phyloP scores from a whole-genome alignment of 2,329 filamentous ascomycete species.

The Fusarium fracticaudum region DNA sequence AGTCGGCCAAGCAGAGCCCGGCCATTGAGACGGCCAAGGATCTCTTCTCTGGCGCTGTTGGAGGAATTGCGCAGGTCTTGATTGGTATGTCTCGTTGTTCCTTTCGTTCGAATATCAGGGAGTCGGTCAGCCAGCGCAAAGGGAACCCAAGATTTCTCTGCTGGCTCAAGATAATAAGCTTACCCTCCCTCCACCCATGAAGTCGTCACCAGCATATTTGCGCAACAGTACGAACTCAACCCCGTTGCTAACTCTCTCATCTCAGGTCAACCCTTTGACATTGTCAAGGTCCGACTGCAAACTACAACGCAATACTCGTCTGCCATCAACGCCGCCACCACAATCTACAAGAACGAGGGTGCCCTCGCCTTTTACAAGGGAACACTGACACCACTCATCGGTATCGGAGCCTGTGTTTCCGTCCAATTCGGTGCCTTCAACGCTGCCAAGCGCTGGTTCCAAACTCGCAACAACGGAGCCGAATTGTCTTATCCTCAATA shows the following conservation, averaged over 20 bases:
- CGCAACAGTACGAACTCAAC: not conserved
- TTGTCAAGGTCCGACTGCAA: constrained; percentile 96
- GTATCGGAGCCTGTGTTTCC: constrained; percentile 97
- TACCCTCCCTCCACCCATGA: constrained; percentile 21
- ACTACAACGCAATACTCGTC: constrained; percentile 84
- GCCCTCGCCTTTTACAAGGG: constrained; percentile 97
- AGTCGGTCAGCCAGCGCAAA: not conserved
- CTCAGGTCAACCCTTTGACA: constrained; percentile 81
- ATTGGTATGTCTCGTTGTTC: constrained; percentile 67
- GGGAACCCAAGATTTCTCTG: too few relatives aligned
- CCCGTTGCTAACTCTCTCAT: constrained; percentile 6
- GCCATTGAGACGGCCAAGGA: constrained; percentile 80
- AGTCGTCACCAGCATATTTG: not conserved
- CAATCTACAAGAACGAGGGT: constrained; percentile 90
- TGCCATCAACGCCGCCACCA: constrained; percentile 80
- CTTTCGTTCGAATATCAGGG: not conserved
- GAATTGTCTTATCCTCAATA: constrained; percentile 84
- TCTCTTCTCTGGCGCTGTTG: constrained; percentile 87
- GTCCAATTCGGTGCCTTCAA: constrained; percentile 99
- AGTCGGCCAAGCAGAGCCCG: constrained; percentile 46
- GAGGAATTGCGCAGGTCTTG: constrained; percentile 92
- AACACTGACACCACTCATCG: constrained; percentile 91
- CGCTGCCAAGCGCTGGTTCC: constrained; percentile 86
- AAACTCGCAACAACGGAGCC: constrained; percentile 72
- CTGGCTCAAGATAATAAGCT: constrained; percentile 12